phyloP scores from a whole-genome alignment of 164 flowering plant genomes.

The Magnolia changhungtana region DNA sequence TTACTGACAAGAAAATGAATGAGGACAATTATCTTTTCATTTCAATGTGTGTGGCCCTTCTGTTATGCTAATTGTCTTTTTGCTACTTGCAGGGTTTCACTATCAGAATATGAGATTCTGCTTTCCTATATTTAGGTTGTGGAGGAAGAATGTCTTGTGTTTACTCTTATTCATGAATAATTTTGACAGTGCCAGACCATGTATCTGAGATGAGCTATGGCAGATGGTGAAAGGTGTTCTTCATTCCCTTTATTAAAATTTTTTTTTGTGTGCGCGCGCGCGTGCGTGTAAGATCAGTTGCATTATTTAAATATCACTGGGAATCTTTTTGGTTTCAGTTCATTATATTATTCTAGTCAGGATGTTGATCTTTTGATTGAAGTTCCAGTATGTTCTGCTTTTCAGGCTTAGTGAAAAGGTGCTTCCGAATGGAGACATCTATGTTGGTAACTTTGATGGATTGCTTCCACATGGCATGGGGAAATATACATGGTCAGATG shows the following conservation, averaged over 20 bases:
- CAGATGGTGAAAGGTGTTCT: conserved; percentile 14
- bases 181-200: conserved; percentile 1
- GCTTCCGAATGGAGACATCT: conserved; percentile 68
- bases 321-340: neutral
- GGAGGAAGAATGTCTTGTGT: neutral
- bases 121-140: neutral
- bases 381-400: neutral
- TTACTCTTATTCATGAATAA: neutral
- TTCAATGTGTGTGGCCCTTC: neutral
- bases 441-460: conserved; percentile 55
- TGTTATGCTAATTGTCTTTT: neutral
- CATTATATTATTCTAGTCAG: no score
- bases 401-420: conserved; percentile 23
- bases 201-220: conserved; percentile 13
- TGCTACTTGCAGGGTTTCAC: conserved; percentile 2
- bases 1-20: neutral
- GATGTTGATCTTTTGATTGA: neutral
- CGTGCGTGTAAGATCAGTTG: neutral
- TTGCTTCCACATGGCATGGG: conserved; percentile 73
- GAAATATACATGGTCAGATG: conserved; percentile 77
- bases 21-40: neutral
- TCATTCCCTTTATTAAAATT: neutral
- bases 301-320: neutral
- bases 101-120: neutral
- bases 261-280: neutral